Evolutionary conservation across 495 filamentous ascomycete species (phyloP), one percentile per base, ranked within the genome.

Genomic region (Cercophora samala): DNA sequence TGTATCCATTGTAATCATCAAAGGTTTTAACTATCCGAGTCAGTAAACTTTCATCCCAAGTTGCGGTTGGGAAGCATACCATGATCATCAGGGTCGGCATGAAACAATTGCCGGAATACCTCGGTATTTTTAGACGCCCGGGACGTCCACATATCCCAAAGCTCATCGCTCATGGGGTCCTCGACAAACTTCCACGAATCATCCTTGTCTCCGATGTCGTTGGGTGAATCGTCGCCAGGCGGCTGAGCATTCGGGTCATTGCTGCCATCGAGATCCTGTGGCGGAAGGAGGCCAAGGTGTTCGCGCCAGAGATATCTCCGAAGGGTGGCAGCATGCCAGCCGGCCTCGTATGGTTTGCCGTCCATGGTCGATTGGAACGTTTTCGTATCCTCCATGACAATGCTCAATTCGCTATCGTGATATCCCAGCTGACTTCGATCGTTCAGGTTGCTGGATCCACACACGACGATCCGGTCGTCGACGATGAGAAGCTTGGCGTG

Each of bases 331-430:
- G 93, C 92, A 66, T 91, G 88, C 64, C 86, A 86, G 21, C 88
- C 88, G 0, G 92, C 94, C 64, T 87, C 82, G 75, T 86, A 97
- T 1, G 87, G 82, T 64, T 88, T 67, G 9, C 94, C 92, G 68
- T 92, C 84, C 94, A 98, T 97, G 6, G 73, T 85, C 46, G 86
- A 90, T 51, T 84, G 80, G 53, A 97, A 83, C n/a, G 80, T 81
- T 21, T 89, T 85, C 51, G 86, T 89, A 76, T 99, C 94, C 79
- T 96, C 90, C 84, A 97, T 91, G 19, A 97, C 91, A 60, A 97
- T 91, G 54, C 90, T 87, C n/a, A 99, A 82, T 77, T 99, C 95
- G 65, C 89, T 92, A 74, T 99, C 95, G 73, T 96, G 93, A 72
- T 87, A 85, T 18, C 94, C 95, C 21, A 94, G 80, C 81, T 97